A percentile compares a stretch with the other conserved stretches of the same genome.
Conservation (phyloP, 1,284 basidiomycete genomes). For the Porphyrellus sp. region DNA sequence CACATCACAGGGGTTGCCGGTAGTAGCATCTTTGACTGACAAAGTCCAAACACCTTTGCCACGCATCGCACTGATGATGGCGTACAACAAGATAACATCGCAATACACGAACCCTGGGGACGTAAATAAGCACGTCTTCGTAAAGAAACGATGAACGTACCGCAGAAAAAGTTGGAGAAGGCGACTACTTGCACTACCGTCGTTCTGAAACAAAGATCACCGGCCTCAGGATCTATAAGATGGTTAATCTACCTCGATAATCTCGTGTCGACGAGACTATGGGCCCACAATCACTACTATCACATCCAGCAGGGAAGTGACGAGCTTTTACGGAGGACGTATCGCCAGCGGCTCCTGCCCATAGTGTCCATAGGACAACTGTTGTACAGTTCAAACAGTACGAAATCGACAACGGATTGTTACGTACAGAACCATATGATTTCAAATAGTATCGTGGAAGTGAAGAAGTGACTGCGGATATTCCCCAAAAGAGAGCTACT, state of each 20-base stretch:
- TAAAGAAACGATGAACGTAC: constrained; percentile 13
- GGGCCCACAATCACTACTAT: constrained; percentile 8
- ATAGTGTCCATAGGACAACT: constrained; percentile 27
- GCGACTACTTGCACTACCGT: constrained; percentile 18
- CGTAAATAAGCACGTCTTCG: neutral
- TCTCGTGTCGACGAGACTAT: neutral
- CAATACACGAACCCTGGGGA: constrained; percentile 27
- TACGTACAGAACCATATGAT: constrained; percentile 27
- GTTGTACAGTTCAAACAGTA: neutral
- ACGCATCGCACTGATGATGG: constrained; percentile 21
- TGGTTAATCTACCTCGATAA: neutral
- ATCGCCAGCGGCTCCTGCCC: constrained; percentile 18
- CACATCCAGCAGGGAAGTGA: constrained; percentile 23
- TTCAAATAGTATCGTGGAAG: constrained; percentile 27
- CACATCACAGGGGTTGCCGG: neutral
- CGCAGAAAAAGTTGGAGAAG: constrained; percentile 25
- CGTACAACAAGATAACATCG: constrained; percentile 21
- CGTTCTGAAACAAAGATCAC: constrained; percentile 19
- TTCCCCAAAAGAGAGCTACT: constrained; percentile 18
- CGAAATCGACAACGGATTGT: neutral
- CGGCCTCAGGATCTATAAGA: constrained; percentile 10
- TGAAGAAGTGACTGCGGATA: constrained; percentile 11
- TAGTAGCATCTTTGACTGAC: constrained; percentile 23
- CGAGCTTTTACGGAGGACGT: constrained; percentile 5
- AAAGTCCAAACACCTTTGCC: constrained; percentile 25